A percentile compares a stretch with the other conserved stretches of the same genome.
Evolutionary conservation across 1,284 basidiomycete species (phyloP).

Genomic region (Apiotrichum brassicae): DNA sequence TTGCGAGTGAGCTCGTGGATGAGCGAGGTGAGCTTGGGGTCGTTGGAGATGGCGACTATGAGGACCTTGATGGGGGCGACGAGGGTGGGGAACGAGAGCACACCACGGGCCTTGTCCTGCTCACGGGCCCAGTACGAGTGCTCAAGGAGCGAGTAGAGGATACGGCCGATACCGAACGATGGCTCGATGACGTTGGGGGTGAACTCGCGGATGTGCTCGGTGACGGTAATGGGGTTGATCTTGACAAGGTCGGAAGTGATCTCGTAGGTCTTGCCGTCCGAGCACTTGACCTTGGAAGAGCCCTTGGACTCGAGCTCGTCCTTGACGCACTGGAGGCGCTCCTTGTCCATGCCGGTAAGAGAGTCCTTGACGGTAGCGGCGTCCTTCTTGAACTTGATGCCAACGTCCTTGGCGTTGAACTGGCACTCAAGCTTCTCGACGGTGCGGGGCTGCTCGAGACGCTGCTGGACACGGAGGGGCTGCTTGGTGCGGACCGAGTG

Average conservation of each 20-base stretch:
- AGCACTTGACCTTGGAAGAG: constrained; percentile 43
- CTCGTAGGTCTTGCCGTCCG: constrained; percentile 64
- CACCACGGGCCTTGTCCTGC: constrained; percentile 79
- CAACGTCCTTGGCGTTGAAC: constrained; percentile 83
- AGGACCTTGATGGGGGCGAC: constrained; percentile 96
- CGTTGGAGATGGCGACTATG: constrained; percentile 90
- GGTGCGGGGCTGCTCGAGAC: constrained; percentile 71
- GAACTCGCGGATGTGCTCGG: constrained; percentile 89
- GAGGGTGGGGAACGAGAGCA: constrained; percentile 78
- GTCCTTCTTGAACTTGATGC: constrained; percentile 84
- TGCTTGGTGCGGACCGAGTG: constrained; percentile 56
- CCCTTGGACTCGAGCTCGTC: constrained; percentile 56
- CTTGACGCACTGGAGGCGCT: constrained; percentile 62
- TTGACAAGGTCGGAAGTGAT: constrained; percentile 70
- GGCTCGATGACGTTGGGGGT: constrained; percentile 98
- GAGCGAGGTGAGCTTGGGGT: constrained; percentile 75
- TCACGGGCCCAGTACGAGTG: constrained; percentile 95
- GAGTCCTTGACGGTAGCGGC: constrained; percentile 65
- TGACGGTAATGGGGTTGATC: constrained; percentile 75
- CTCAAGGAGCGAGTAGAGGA: constrained; percentile 89
- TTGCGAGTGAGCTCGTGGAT: constrained; percentile 81
- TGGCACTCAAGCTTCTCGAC: constrained; percentile 68
- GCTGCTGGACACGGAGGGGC: constrained; percentile 72
- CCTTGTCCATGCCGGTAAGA: constrained; percentile 65
- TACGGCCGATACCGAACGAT: constrained; percentile 95